phyloP scores from a whole-genome alignment of 163 green algal species.

The Chlamydomonas reinhardtii region DNA sequence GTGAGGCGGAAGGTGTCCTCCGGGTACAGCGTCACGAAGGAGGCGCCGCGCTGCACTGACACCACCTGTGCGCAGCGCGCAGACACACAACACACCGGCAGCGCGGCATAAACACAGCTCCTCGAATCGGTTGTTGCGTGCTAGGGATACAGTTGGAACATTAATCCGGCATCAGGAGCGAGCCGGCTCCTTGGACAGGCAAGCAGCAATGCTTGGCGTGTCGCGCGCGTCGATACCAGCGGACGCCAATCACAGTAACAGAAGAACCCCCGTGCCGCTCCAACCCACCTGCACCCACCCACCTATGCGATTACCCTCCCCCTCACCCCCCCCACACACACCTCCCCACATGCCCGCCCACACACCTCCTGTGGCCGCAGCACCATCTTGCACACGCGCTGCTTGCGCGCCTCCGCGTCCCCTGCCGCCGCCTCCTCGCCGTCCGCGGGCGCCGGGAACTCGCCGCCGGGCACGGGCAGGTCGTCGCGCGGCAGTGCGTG shows the following conservation, averaged over 20 bases:
- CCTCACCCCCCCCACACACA: too few species aligned
- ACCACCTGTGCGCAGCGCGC: constrained; percentile 39
- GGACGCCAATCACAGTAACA: too few species aligned
- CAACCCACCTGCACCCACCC: too few species aligned
- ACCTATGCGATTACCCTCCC: too few species aligned
- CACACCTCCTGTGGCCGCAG: constrained; percentile 32
- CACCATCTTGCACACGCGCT: constrained; percentile 29
- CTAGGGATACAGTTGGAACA: too few species aligned
- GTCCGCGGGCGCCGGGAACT: neutral
- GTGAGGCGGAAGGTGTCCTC: constrained; percentile 70
- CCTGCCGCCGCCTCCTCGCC: neutral
- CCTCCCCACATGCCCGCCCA: neutral
- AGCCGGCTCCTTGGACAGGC: too few species aligned
- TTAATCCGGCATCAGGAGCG: too few species aligned
- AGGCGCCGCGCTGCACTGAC: constrained; percentile 71
- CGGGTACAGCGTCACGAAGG: constrained; percentile 85
- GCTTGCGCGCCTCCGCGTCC: neutral
- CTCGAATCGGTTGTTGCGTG: too few species aligned
- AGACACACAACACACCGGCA: neutral
- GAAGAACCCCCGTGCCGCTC: too few species aligned
- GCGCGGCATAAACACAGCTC: too few species aligned
- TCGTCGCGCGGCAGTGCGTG: neutral
- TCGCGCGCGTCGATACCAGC: too few species aligned
- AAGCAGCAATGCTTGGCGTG: too few species aligned
- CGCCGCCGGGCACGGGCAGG: neutral